Evolutionary conservation across 2,329 filamentous ascomycete species (phyloP).

Genomic region (Fusarium ambrosium): DNA sequence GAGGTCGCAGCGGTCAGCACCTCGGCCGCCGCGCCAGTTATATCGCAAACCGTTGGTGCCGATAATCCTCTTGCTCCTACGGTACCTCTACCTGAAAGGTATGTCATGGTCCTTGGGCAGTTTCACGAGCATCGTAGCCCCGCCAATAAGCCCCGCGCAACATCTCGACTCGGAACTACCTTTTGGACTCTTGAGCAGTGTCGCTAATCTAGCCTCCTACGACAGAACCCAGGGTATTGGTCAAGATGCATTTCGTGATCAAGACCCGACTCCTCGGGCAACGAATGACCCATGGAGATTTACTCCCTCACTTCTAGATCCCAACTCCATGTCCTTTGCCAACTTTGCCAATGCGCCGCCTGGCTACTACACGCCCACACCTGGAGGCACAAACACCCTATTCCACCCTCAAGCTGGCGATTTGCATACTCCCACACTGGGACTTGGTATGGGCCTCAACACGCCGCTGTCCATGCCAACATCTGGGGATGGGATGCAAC

Average conservation of each 20-base stretch:
- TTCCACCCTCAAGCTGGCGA: constrained; percentile 89
- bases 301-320: constrained; percentile 89
- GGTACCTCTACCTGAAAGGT: constrained; percentile 47
- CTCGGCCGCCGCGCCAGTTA: constrained; percentile 58
- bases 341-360: constrained; percentile 83
- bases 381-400: constrained; percentile 82
- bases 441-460: constrained; percentile 80
- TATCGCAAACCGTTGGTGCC: constrained; percentile 51
- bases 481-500: constrained; percentile 74
- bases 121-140: not conserved
- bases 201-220: constrained; percentile 26
- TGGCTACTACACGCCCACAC: constrained; percentile 90
- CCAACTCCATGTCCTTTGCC: constrained; percentile 84
- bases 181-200: not conserved
- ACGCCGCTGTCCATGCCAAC: constrained; percentile 86
- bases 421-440: constrained; percentile 84
- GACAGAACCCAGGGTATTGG: constrained; percentile 42
- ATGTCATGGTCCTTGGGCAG: constrained; percentile 24
- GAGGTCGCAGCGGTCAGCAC: constrained; percentile 72
- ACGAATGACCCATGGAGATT: constrained; percentile 88
- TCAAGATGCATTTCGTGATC: constrained; percentile 68
- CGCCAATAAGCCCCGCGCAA: not conserved
- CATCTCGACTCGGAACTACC: not conserved
- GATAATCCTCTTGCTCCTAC: constrained; percentile 41
- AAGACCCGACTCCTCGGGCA: constrained; percentile 85